Base-by-base conservation (phyloP, 2,329 filamentous ascomycete species). In the Lecanosticta acicola region DNA sequence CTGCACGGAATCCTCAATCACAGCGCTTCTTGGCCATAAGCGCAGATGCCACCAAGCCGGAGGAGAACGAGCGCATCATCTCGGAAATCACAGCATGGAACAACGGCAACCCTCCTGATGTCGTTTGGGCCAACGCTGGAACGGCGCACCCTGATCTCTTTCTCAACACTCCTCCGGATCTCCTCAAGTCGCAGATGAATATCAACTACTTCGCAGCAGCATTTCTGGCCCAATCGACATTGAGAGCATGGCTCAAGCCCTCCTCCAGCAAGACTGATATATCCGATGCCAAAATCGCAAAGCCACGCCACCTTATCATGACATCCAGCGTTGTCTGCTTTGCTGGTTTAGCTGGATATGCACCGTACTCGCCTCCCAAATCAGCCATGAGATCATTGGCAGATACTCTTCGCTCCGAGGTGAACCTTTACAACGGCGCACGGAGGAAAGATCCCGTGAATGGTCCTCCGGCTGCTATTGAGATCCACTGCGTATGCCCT, bases 81-180 rank as follows among this genome's bases (percentile, higher is more conserved):
- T 71, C 74, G 32, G 81, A 94, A 65, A 83, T 83, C 38, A 85
- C 79, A 2, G 68, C 73, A 17, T 95, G 89, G 89, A 96, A 96
- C 70, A 71, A 81, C 53, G 81, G 79, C 44, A 66, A 71, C 18
- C 67, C 82, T 20, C 87, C 87, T 0, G 91, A 97, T 63, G 76
- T 96, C 46, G 85, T 97, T 26, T 97, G 93, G 89, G 90, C 87
- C 64, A 78, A 89, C 41, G 91, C 91, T 2, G 91, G 91, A 49
- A 74, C 79, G 53, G 79, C 85, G 4, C 75, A 73, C 13, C 90
- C 90, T 0, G 76, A 79, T 29, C 83, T 94, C 50, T 94, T 91
- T 71, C 67, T 86, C 54, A 86, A 95, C 50, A 81, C 80, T 32
- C 76, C 84, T 7, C 71, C 87, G 42, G 71, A 81, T 5, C 78